Base-by-base conservation (phyloP, 2,329 filamentous ascomycete genomes). In the Didymella arachidicola region DNA sequence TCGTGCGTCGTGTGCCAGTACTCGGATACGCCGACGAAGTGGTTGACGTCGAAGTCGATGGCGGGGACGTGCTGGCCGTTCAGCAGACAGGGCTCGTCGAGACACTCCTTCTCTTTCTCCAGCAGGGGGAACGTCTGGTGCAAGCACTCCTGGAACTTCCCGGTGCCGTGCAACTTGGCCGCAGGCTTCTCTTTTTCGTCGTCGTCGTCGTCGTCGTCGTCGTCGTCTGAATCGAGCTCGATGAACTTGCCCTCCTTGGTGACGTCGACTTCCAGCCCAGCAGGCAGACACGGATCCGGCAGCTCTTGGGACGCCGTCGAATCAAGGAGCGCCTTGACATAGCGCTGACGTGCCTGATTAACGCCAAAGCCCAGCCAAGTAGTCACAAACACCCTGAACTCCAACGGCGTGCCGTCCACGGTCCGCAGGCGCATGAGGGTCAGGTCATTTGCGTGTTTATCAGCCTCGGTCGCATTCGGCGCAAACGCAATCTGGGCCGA, bases 1-100 rank as follows among this genome's bases (percentile, higher is more conserved):
- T 95, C 93, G 69, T 99, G 95, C 0, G 95, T 99, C 0, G 94
- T 96, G 76, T 99, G 95, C 94, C 95, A 99, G 78, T 96, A 99
- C 74, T 99, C 95, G 1, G 94, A 98, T 3, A 99, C 94, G 11
- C 95, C 95, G 27, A 99, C 89, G 71, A 99, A 99, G 75, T 97
- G 96, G 70, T 99, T 99, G 34, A 98, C 89, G 62, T 95, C 89
- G 72, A 98, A 99, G 74, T 99, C 95, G 64, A 99, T 97, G 3
- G 92, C 91, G 1, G 95, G 95, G 1, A 95, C 93, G 73, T 98
- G 93, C 63, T 94, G 88, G 0, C 95, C 93, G 68, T 97, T 92
- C 38, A 99, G 82, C 32, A 99, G 81, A 76, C 95, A 99, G 0
- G 96, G 95, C 26, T 89, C 79, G 70, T 97, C 90, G 4, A 86